A percentile compares a stretch with the other conserved stretches of the same genome.
These are phyloP conservation scores for Pestalotiopsis sp. DNA, from an alignment of 2,329 filamentous ascomycete species.

Conservation along the genomic window DNA sequence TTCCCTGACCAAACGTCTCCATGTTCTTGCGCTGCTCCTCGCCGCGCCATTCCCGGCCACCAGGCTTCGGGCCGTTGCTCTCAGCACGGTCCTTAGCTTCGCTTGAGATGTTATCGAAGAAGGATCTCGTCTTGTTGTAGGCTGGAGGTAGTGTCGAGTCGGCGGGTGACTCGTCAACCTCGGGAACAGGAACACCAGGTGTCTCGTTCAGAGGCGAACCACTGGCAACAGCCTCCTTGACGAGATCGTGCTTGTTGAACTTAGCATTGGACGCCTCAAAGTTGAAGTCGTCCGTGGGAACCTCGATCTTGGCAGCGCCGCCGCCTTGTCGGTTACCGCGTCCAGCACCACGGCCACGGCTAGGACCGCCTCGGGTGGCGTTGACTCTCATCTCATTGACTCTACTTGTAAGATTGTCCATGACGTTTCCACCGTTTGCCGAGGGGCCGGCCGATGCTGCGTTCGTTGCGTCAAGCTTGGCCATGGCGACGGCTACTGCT, in stretches of 20 bases:
- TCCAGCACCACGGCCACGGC: constrained; percentile 41
- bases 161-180: constrained; percentile 36
- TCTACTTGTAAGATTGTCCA: constrained; percentile 75
- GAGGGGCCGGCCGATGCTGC: constrained; percentile 28
- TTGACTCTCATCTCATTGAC: constrained; percentile 77
- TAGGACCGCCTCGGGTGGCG: constrained; percentile 53
- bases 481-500: constrained; percentile 80
- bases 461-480: constrained; percentile 58
- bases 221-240: constrained; percentile 80
- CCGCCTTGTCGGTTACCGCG: constrained; percentile 45
- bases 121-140: constrained; percentile 88
- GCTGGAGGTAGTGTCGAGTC: constrained; percentile 45
- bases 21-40: constrained; percentile 96
- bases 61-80: constrained; percentile 66
- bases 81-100: constrained; percentile 89
- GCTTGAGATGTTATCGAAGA: constrained; percentile 98
- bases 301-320: constrained; percentile 72
- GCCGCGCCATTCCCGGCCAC: constrained; percentile 84
- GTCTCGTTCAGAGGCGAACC: constrained; percentile 68
- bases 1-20: constrained; percentile 96
- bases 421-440: constrained; percentile 43
- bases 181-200: constrained; percentile 39
- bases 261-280: constrained; percentile 86
- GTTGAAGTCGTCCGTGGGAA: constrained; percentile 90
- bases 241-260: constrained; percentile 84